phyloP scores from a whole-genome alignment of 768 basidiomycete genomes.

The Pisolithus orientalis region DNA sequence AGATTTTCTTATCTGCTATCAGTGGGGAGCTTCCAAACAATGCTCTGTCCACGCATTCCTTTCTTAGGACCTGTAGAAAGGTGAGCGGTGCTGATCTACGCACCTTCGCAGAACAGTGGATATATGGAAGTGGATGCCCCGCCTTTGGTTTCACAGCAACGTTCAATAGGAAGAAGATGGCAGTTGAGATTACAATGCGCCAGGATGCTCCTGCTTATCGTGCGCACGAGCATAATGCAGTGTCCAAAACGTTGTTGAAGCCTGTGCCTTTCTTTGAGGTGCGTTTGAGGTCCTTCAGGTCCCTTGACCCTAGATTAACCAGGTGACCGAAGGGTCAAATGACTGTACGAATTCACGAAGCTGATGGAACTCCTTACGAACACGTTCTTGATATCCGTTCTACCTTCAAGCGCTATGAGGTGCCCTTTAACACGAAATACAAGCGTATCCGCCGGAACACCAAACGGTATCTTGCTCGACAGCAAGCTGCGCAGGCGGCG shows the following conservation, averaged over 20 bases:
- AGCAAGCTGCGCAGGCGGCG: constrained; percentile 88
- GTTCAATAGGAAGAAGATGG: constrained; percentile 98
- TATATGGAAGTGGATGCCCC: constrained; percentile 95
- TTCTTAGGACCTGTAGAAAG: constrained; percentile 88
- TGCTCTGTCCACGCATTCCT: constrained; percentile 81
- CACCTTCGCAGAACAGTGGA: constrained; percentile 98
- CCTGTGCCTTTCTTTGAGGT: constrained; percentile 91
- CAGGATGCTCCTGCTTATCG: constrained; percentile 80
- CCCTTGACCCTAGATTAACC: not conserved
- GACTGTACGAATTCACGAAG: constrained; percentile 98
- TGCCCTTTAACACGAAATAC: constrained; percentile 98
- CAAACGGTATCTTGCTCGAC: constrained; percentile 90
- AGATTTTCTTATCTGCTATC: constrained; percentile 89
- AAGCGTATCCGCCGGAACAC: constrained; percentile 94
- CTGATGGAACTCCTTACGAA: constrained; percentile 98
- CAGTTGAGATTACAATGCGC: constrained; percentile 91
- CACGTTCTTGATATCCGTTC: constrained; percentile 91
- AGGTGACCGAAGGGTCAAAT: constrained; percentile 69
- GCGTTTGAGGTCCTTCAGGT: constrained; percentile 9
- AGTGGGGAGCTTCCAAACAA: constrained; percentile 86
- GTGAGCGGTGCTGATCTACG: constrained; percentile 87
- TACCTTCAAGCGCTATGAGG: constrained; percentile 89
- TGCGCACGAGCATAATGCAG: constrained; percentile 58
- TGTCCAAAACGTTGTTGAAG: constrained; percentile 61
- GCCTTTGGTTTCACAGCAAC: constrained; percentile 83